These are phyloP conservation scores for Deinandra increscens DNA, from an alignment of 129 eudicot genomes.

Conservation along the genomic window DNA sequence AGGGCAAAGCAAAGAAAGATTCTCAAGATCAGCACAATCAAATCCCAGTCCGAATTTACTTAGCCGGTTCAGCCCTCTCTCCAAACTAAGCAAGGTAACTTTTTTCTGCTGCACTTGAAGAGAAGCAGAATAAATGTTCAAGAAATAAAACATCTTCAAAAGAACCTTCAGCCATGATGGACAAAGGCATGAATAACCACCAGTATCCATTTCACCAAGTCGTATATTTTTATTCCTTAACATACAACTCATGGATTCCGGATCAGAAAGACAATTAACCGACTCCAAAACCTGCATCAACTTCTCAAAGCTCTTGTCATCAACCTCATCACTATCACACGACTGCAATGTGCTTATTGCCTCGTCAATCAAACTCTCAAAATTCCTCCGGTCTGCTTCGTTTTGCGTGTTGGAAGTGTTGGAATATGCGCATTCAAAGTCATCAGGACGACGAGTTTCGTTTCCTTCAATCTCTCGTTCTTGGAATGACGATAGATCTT, in stretches of 20 bases:
- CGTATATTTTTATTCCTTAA: slow-evolving; percentile 30
- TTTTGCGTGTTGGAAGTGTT: slow-evolving; percentile 11
- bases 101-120: slow-evolving; percentile 44
- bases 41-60: slow-evolving; percentile 43
- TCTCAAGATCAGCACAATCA: slow-evolving; percentile 54
- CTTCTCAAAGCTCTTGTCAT: slow-evolving; percentile 37
- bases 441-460: slow-evolving; percentile 29
- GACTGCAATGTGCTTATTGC: slow-evolving; percentile 39
- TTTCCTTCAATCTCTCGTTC: slow-evolving; percentile 21
- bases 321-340: slow-evolving; percentile 31
- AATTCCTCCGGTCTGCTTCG: slow-evolving; percentile 17
- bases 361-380: slow-evolving; percentile 26
- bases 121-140: slow-evolving; percentile 52
- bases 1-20: slow-evolving; percentile 59
- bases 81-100: slow-evolving; percentile 40
- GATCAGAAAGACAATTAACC: slow-evolving; percentile 58
- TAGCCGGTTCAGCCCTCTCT: slow-evolving; percentile 49
- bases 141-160: slow-evolving; percentile 51
- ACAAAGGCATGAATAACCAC: slow-evolving; percentile 45
- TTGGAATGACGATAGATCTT: slow-evolving; percentile 50
- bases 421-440: neutral
- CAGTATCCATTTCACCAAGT: slow-evolving; percentile 25
- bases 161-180: slow-evolving; percentile 73
- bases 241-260: slow-evolving; percentile 48
- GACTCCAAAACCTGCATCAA: slow-evolving; percentile 48